These are phyloP conservation scores for Pestalotiopsis sp. DNA, from an alignment of 2,329 filamentous ascomycete species.

Conservation along the genomic window DNA sequence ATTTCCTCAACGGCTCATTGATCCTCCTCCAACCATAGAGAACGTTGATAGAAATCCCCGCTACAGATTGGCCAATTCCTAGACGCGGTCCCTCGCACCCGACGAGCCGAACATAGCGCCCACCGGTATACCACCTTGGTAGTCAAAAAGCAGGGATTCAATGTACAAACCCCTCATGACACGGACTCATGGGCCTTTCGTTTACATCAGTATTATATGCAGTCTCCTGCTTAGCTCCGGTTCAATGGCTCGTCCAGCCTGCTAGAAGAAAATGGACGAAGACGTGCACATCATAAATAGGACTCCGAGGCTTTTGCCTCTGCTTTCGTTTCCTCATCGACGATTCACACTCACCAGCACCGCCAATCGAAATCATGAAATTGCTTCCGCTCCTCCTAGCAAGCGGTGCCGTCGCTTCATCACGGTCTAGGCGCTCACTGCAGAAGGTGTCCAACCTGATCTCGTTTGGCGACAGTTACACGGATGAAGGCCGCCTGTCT, in stretches of 20 bases:
- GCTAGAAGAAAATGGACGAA: not conserved
- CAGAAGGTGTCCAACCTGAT: slow-evolving; percentile 62
- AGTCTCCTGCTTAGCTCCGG: not conserved
- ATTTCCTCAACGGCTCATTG: slow-evolving; percentile 5
- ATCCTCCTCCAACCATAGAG: slow-evolving; percentile 9
- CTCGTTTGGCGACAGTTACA: slow-evolving; percentile 75
- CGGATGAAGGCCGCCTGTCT: slow-evolving; percentile 66
- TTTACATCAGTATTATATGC: slow-evolving; percentile 1
- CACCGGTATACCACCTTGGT: not conserved
- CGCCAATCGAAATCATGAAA: not conserved
- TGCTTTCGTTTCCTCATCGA: not conserved
- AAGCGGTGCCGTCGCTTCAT: slow-evolving; percentile 15
- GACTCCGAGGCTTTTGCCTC: not conserved
- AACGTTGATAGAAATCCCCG: not conserved
- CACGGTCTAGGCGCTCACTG: slow-evolving; percentile 21
- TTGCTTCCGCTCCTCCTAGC: not conserved
- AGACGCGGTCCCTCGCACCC: not conserved
- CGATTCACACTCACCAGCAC: not conserved
- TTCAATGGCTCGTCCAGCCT: not conserved
- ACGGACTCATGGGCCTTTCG: not conserved
- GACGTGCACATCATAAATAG: not conserved
- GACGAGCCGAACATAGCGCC: not conserved
- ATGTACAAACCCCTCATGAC: slow-evolving; percentile 3
- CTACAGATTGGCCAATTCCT: not conserved
- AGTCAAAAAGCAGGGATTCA: not conserved